phyloP scores from a whole-genome alignment of 306 rosid genomes.

The Begonia fuchsioides region DNA sequence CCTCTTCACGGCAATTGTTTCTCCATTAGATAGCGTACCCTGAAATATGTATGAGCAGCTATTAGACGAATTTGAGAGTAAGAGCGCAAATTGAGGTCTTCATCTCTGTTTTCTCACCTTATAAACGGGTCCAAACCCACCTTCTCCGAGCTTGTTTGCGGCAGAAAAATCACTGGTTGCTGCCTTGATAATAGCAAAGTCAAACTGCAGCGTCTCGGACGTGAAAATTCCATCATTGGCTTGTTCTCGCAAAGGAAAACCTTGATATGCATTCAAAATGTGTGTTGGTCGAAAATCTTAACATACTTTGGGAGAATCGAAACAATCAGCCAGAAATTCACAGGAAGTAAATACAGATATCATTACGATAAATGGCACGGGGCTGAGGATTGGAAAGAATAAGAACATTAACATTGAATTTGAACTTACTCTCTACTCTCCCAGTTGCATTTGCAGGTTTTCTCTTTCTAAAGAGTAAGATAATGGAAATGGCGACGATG shows the following conservation, averaged over 20 bases:
- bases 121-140: neutral
- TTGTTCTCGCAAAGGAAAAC: too few relatives aligned
- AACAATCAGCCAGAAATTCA: too few relatives aligned
- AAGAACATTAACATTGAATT: too few relatives aligned
- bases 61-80: too few relatives aligned
- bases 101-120: neutral
- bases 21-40: conserved; percentile 48
- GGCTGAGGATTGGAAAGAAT: too few relatives aligned
- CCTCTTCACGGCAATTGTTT: conserved; percentile 48
- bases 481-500: neutral
- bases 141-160: too few relatives aligned
- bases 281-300: too few relatives aligned
- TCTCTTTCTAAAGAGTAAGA: neutral
- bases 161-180: too few relatives aligned
- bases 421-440: conserved; percentile 3
- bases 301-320: too few relatives aligned
- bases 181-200: too few relatives aligned
- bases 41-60: conserved; percentile 2
- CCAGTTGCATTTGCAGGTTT: neutral
- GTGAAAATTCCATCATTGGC: conserved; percentile 1
- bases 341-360: too few relatives aligned
- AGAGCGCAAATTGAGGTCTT: neutral
- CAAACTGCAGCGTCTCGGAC: neutral
- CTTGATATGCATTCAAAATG: too few relatives aligned
- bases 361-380: neutral